Percentiles rank a stretch among this genome's conserved stretches.
These are phyloP conservation scores for Fremontodendron californicum DNA, from an alignment of 345 rosid genomes.

Conservation along the genomic window DNA sequence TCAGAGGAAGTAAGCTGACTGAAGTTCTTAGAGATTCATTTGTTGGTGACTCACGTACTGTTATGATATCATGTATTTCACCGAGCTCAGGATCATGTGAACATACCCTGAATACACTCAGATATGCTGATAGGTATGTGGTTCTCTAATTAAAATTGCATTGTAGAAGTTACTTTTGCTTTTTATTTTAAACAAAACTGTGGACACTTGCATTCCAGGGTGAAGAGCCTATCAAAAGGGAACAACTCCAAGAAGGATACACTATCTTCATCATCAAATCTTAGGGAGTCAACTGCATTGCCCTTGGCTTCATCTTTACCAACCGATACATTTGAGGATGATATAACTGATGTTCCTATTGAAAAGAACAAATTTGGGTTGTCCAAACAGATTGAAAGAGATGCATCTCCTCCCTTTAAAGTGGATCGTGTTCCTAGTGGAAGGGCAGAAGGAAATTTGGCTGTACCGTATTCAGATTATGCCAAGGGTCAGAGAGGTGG, in stretches of 20 bases:
- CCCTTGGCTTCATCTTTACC: constrained; percentile 30
- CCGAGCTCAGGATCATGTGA: constrained; percentile 72
- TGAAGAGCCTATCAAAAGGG: constrained; percentile 59
- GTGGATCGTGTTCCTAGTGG: constrained; percentile 34
- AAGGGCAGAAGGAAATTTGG: constrained; percentile 30
- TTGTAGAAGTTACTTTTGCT: neutral
- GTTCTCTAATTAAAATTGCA: neutral
- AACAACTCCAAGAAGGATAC: constrained; percentile 43
- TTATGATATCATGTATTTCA: constrained; percentile 67
- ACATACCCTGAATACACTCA: constrained; percentile 60
- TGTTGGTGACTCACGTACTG: constrained; percentile 71
- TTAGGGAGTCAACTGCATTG: constrained; percentile 42
- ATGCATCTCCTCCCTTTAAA: constrained; percentile 31
- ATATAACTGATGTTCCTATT: constrained; percentile 21
- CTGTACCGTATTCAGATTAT: constrained; percentile 25
- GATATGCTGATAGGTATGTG: constrained; percentile 63
- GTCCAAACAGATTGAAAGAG: constrained; percentile 37
- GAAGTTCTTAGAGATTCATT: constrained; percentile 72
- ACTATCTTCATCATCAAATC: constrained; percentile 33
- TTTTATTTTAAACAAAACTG: constrained; percentile 14
- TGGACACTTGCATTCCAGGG: constrained; percentile 35
- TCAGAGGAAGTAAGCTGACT: constrained; percentile 66
- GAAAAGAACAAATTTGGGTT: constrained; percentile 40
- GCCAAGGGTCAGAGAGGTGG: constrained; percentile 23
- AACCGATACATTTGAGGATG: constrained; percentile 29